Percentiles rank a stretch among this genome's conserved stretches.
phyloP scores from a whole-genome alignment of 1,284 basidiomycete genomes.

The Ceratobasidium sp. region DNA sequence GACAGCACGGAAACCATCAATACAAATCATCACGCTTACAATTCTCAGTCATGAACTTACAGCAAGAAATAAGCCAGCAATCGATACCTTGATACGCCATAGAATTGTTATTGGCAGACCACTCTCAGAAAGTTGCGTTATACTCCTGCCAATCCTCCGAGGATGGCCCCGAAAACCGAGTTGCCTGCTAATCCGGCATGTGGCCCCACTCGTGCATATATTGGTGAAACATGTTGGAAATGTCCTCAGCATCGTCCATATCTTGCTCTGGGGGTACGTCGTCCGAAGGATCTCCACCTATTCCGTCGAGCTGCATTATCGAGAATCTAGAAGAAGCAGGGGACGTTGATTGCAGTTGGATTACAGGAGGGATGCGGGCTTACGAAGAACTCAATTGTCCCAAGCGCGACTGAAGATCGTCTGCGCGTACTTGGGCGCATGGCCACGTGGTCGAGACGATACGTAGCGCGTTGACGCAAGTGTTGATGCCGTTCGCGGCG shows the following conservation, averaged over 20 bases:
- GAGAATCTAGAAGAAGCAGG: neutral
- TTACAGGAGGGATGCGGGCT: neutral
- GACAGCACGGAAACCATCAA: no score
- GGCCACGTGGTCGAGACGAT: conserved; percentile 5
- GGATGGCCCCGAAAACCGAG: no score
- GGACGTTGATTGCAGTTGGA: neutral
- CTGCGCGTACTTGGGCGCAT: neutral
- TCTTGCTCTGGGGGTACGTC: neutral
- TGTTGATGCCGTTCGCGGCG: neutral
- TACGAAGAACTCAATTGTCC: neutral
- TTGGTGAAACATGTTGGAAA: neutral
- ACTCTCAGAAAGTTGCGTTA: no score
- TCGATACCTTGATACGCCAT: no score
- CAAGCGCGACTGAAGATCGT: neutral
- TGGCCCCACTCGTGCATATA: conserved; percentile 19
- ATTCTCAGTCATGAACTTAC: no score
- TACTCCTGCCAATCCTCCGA: no score
- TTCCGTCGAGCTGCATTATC: neutral
- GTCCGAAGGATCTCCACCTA: neutral
- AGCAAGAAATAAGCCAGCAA: no score
- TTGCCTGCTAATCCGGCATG: neutral
- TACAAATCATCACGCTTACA: no score
- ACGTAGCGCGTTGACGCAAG: conserved; percentile 2
- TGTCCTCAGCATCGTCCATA: neutral
- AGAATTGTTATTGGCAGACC: no score